Evolutionary conservation across 2,329 filamentous ascomycete species (phyloP).

Genomic region (Penicillium sp.): DNA sequence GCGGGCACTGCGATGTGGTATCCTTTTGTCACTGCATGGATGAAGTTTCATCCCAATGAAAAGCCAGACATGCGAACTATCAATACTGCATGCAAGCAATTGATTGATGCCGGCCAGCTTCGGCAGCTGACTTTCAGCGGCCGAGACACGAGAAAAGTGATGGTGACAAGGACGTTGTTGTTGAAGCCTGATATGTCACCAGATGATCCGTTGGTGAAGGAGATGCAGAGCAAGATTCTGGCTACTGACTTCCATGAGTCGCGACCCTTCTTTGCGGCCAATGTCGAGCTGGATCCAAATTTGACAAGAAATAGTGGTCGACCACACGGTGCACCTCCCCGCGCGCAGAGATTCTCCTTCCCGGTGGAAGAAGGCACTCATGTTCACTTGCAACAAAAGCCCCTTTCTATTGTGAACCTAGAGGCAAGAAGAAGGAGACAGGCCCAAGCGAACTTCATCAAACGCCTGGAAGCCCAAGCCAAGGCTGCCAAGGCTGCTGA

Average conservation of each 20-base stretch:
- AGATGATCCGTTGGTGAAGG: conserved; percentile 45
- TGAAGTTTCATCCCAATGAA: conserved; percentile 42
- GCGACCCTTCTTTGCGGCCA: conserved; percentile 45
- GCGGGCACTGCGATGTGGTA: conserved; percentile 54
- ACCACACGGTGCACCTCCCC: conserved; percentile 7
- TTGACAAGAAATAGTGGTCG: conserved; percentile 29
- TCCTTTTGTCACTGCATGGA: conserved; percentile 55
- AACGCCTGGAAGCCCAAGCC: conserved; percentile 18
- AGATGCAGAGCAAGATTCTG: conserved; percentile 52
- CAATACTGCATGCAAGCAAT: conserved; percentile 47
- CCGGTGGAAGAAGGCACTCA: conserved; percentile 35
- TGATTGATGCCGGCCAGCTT: conserved; percentile 52
- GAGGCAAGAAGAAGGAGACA: conserved; percentile 28
- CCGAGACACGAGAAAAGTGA: conserved; percentile 46
- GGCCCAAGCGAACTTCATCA: conserved; percentile 27
- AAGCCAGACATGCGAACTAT: conserved; percentile 55
- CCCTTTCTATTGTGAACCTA: conserved; percentile 28
- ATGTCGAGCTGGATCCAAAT: conserved; percentile 38
- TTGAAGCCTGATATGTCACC: conserved; percentile 47
- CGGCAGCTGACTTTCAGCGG: conserved; percentile 54
- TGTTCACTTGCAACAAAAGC: conserved; percentile 38
- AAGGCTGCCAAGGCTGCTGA: not conserved
- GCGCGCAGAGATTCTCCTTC: conserved; percentile 14
- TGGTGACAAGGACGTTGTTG: conserved; percentile 52
- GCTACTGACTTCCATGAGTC: conserved; percentile 35